A percentile compares a stretch with the other conserved stretches of the same genome.
Evolutionary conservation across 1,284 basidiomycete species (phyloP).

Genomic region (Ustilago loliicola): DNA sequence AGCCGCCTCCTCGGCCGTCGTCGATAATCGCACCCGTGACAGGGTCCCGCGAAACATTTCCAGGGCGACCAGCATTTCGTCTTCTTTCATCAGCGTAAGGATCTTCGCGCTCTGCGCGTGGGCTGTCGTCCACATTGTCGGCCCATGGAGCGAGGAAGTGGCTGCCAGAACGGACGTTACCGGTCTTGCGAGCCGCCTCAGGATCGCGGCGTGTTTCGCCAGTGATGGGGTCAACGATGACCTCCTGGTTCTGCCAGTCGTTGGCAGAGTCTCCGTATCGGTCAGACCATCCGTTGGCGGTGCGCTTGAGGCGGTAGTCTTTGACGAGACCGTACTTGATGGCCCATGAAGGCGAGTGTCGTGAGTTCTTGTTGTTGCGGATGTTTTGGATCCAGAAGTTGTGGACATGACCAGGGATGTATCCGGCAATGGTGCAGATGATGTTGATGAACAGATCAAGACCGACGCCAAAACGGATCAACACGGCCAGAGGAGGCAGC

Average conservation of each 20-base stretch:
- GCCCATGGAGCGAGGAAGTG: slow-evolving; percentile 51
- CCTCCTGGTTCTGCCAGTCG: slow-evolving; percentile 45
- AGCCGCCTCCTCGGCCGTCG: slow-evolving; percentile 23
- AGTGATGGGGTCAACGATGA: slow-evolving; percentile 56
- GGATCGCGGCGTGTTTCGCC: slow-evolving; percentile 53
- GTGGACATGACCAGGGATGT: slow-evolving; percentile 76
- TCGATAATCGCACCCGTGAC: slow-evolving; percentile 54
- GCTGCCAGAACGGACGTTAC: slow-evolving; percentile 41
- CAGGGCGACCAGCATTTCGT: slow-evolving; percentile 34
- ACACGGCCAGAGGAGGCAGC: slow-evolving; percentile 77
- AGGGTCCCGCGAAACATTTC: slow-evolving; percentile 39
- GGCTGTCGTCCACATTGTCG: slow-evolving; percentile 54
- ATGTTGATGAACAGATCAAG: slow-evolving; percentile 93
- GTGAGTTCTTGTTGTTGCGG: slow-evolving; percentile 91
- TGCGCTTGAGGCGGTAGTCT: slow-evolving; percentile 55
- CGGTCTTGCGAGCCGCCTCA: slow-evolving; percentile 34
- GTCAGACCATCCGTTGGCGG: slow-evolving; percentile 55
- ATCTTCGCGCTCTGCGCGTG: slow-evolving; percentile 53
- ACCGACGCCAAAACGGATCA: slow-evolving; percentile 92
- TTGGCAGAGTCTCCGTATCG: slow-evolving; percentile 45
- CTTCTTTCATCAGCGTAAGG: slow-evolving; percentile 50
- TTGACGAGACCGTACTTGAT: slow-evolving; percentile 71
- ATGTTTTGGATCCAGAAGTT: slow-evolving; percentile 94
- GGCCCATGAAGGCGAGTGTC: slow-evolving; percentile 94
- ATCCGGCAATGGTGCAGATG: slow-evolving; percentile 85